Conservation (phyloP, 345 rosid species). For the Citrus inodora region DNA sequence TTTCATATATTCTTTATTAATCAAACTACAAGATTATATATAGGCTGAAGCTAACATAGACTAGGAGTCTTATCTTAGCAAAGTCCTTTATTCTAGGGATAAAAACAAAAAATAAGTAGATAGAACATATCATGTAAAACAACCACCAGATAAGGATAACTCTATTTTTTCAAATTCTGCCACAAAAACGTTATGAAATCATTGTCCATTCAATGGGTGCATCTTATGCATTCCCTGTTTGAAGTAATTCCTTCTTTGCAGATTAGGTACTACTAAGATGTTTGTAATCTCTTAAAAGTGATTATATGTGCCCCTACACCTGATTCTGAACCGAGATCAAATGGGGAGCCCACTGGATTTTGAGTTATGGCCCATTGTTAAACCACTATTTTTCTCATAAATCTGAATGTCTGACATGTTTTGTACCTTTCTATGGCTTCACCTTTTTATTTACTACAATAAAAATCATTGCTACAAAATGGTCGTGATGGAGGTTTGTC, state of each 20-base stretch:
- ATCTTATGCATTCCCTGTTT: neutral
- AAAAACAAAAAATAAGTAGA: no score
- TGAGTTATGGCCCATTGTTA: neutral
- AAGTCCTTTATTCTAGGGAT: no score
- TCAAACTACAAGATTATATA: no score
- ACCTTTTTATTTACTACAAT: neutral
- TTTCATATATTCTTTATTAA: no score
- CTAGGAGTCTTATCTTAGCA: no score
- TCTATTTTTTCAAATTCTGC: no score
- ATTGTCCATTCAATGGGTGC: neutral
- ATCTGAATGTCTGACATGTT: neutral
- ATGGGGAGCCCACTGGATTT: neutral
- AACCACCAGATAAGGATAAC: no score
- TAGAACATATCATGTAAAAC: no score
- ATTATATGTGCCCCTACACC: neutral
- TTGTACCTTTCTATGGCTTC: neutral
- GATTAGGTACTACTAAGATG: neutral
- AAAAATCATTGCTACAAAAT: neutral
- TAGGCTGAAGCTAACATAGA: no score
- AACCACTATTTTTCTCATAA: neutral
- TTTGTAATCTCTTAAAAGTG: neutral
- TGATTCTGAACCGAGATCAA: neutral
- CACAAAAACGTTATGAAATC: neutral
- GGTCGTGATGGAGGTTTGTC: neutral
- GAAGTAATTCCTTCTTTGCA: neutral